Evolutionary conservation across 805 yeast genomes (phyloP).

Genomic region (Saccharomyces paradoxus): DNA sequence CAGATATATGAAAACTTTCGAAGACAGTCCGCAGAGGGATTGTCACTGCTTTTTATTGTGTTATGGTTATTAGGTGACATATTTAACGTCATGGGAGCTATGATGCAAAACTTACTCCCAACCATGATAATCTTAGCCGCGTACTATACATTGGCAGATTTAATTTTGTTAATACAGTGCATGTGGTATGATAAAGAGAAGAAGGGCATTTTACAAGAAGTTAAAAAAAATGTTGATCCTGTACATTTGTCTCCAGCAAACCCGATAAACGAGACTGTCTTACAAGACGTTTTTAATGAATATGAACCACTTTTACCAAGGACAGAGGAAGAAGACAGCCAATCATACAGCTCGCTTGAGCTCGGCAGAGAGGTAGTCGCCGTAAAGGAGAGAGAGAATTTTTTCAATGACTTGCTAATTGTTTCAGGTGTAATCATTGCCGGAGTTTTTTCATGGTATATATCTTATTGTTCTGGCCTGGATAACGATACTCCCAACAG

Average conservation of each 20-base stretch:
- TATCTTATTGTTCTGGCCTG: conserved; percentile 39
- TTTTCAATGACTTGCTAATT: conserved; percentile 38
- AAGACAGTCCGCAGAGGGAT: conserved; percentile 81
- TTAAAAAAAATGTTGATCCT: conserved; percentile 48
- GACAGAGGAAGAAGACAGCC: background rate
- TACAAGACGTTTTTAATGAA: conserved; percentile 37
- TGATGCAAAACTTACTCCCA: conserved; percentile 82
- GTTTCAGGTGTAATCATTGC: conserved; percentile 60
- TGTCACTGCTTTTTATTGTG: conserved; percentile 76
- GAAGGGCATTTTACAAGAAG: background rate
- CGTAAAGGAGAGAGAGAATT: conserved; percentile 15
- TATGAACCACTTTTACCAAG: conserved; percentile 20
- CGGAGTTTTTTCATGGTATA: conserved; percentile 84
- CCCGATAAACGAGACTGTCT: conserved; percentile 63
- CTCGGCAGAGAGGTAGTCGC: conserved; percentile 8
- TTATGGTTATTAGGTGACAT: conserved; percentile 93
- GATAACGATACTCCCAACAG: background rate
- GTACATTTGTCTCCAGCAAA: conserved; percentile 84
- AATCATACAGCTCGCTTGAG: background rate
- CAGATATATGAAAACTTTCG: conserved; percentile 87
- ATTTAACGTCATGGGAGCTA: conserved; percentile 85
- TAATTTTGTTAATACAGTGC: conserved; percentile 77
- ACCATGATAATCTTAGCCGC: conserved; percentile 91
- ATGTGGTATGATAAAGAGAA: conserved; percentile 52
- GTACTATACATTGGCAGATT: conserved; percentile 86